Evolutionary conservation across 257 asterid genomes (phyloP).

Genomic region (Lycium ferocissimum): DNA sequence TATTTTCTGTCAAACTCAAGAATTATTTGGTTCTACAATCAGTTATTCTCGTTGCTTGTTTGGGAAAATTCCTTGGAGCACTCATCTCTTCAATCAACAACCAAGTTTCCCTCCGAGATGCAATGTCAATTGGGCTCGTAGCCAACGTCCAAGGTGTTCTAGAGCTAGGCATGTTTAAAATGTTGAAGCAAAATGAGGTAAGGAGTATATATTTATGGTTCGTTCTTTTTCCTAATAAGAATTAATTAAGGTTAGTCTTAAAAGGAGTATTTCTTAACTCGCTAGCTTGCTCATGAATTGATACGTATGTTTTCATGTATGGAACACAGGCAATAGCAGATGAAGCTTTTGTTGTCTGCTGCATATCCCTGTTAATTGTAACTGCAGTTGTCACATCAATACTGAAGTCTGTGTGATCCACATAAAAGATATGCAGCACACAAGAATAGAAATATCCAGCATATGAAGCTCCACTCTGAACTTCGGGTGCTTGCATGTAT

Average conservation of each 20-base stretch:
- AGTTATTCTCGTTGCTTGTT: slow-evolving; percentile 41
- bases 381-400: neutral
- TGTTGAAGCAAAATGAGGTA: slow-evolving; percentile 44
- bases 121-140: slow-evolving; percentile 44
- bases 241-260: too few relatives aligned
- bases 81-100: slow-evolving; percentile 32
- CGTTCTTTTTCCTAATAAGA: too few relatives aligned
- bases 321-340: slow-evolving; percentile 43
- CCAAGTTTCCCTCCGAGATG: slow-evolving; percentile 42
- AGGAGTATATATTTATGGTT: neutral
- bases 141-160: slow-evolving; percentile 53
- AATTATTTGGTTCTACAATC: slow-evolving; percentile 37
- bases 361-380: slow-evolving; percentile 32
- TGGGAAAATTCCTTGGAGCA: slow-evolving; percentile 56
- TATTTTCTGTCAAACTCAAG: slow-evolving; percentile 34
- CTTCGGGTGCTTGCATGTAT: slow-evolving; percentile 43
- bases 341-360: slow-evolving; percentile 37
- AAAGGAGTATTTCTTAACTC: neutral
- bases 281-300: slow-evolving; percentile 1
- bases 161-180: slow-evolving; percentile 49
- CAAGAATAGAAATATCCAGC: slow-evolving; percentile 39
- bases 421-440: slow-evolving; percentile 33
- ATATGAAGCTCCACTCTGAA: slow-evolving; percentile 40
- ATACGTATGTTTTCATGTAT: neutral
- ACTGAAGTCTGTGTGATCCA: slow-evolving; percentile 42